Percentiles rank a stretch among this genome's conserved stretches.
These are phyloP conservation scores for Fusarium oxysporum DNA, from an alignment of 2,329 filamentous ascomycete genomes.

Conservation along the genomic window DNA sequence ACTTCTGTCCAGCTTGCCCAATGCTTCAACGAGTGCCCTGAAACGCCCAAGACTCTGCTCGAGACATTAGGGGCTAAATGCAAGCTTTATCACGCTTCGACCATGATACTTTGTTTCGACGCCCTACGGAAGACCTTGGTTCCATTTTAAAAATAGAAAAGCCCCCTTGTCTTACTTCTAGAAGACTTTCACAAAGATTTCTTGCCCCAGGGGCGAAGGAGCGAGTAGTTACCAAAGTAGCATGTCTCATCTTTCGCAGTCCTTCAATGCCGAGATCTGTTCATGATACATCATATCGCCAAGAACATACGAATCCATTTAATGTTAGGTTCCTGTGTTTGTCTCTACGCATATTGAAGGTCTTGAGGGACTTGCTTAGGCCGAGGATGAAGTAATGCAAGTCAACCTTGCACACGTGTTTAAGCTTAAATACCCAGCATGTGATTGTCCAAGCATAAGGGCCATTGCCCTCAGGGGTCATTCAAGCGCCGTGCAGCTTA, in stretches of 20 bases:
- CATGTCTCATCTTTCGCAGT: neutral
- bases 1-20: neutral
- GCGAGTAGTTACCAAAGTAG: fast-evolving
- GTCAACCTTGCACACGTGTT: neutral
- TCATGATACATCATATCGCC: neutral
- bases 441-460: neutral
- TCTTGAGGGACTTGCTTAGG: neutral
- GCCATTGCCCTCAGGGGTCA: neutral
- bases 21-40: neutral
- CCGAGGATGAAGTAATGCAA: neutral
- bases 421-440: conserved; percentile 2
- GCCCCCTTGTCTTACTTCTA: fast-evolving
- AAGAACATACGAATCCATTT: too few relatives aligned
- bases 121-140: neutral
- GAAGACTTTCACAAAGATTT: neutral
- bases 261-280: too few relatives aligned
- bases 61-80: neutral
- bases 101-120: neutral
- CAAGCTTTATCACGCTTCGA: neutral
- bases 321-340: too few relatives aligned
- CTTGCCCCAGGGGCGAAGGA: neutral
- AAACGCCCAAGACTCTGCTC: neutral
- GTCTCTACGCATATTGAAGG: neutral
- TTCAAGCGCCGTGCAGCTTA: neutral
- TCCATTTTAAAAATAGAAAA: neutral